phyloP scores from a whole-genome alignment of 2,329 filamentous ascomycete species.

The Didymella exigua region DNA sequence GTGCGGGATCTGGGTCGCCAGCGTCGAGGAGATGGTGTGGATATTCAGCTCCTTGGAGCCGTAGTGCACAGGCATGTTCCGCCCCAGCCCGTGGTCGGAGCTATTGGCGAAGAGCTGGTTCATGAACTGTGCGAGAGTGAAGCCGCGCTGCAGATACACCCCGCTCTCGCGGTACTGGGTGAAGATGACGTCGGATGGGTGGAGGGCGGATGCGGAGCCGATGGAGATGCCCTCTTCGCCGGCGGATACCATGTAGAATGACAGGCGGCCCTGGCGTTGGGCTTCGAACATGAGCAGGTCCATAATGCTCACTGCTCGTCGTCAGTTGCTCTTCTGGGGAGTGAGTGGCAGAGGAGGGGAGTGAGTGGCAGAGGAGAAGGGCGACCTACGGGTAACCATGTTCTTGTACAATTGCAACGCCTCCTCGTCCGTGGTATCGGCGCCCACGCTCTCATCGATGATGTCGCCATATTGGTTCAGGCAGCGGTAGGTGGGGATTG shows the following conservation, averaged over 20 bases:
- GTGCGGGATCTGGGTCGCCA: slow-evolving; percentile 89
- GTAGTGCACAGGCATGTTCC: slow-evolving; percentile 98
- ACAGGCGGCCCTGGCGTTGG: slow-evolving; percentile 88
- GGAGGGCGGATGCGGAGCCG: slow-evolving; percentile 81
- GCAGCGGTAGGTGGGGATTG: slow-evolving; percentile 89
- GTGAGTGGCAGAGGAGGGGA: neutral
- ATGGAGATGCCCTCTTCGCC: slow-evolving; percentile 95
- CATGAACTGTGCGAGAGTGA: slow-evolving; percentile 89
- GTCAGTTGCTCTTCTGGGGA: neutral
- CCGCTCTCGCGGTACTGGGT: slow-evolving; percentile 94
- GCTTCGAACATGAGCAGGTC: slow-evolving; percentile 98
- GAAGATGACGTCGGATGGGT: slow-evolving; percentile 87
- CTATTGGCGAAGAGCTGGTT: slow-evolving; percentile 88
- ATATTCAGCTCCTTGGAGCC: slow-evolving; percentile 84
- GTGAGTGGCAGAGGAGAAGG: neutral
- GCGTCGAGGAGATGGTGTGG: slow-evolving; percentile 82
- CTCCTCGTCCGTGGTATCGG: slow-evolving; percentile 68
- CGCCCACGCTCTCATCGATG: slow-evolving; percentile 73
- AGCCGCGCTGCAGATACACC: slow-evolving; percentile 87
- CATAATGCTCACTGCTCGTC: slow-evolving; percentile 74
- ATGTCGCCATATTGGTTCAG: slow-evolving; percentile 87
- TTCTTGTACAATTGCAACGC: slow-evolving; percentile 65
- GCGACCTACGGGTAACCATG: slow-evolving; percentile 61
- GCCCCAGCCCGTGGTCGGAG: slow-evolving; percentile 77
- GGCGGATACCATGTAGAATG: slow-evolving; percentile 96